Evolutionary conservation across 805 yeast genomes (phyloP), one percentile per base, ranked within the genome.

Genomic region (Wickerhamiella australiensis): DNA sequence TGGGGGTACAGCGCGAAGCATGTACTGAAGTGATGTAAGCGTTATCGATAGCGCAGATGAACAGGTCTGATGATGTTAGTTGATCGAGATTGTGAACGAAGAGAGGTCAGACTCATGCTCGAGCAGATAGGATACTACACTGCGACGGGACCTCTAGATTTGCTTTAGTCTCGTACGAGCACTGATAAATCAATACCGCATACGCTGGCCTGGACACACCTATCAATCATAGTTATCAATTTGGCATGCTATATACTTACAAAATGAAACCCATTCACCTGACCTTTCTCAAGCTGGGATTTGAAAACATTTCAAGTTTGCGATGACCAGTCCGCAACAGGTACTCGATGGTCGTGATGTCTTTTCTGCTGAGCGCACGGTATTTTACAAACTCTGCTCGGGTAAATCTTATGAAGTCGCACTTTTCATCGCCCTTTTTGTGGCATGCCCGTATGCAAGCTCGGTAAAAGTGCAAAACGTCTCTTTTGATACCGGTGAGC

Each of bases 281-380:
- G 29, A 85, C 80, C 57, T 85, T 83, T 54, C 80, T 82, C 29
- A 88, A 79, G 47, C 75, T 78, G 1, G 84, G 78, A 54, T 78
- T 75, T 56, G 81, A 76, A 56, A 79, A 83, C 77, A 80, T 76
- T 54, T 86, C 94, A 46, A 74, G 70, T 58, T 82, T 71, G 59
- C 80, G 78, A 53, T 75, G 71, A 3, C 97, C 97, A 2, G 75
- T 72, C 52, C 97, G 70, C 37, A 88, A 64, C 35, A 90, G 69
- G 65, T 88, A 87, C 62, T 88, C 97, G 41, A 88, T 78, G 0
- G 95, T 82, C 41, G 81, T 72, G 62, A 88, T 88, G 56, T 85
- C 94, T 57, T 84, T 81, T 62, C 82, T 80, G 33, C 82, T 77
- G 9, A 88, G 65, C 15, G 49, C 47, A 46, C 70, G 67, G 61